Conservation (phyloP, 345 rosid species). For the Orychophragmus violaceus region DNA sequence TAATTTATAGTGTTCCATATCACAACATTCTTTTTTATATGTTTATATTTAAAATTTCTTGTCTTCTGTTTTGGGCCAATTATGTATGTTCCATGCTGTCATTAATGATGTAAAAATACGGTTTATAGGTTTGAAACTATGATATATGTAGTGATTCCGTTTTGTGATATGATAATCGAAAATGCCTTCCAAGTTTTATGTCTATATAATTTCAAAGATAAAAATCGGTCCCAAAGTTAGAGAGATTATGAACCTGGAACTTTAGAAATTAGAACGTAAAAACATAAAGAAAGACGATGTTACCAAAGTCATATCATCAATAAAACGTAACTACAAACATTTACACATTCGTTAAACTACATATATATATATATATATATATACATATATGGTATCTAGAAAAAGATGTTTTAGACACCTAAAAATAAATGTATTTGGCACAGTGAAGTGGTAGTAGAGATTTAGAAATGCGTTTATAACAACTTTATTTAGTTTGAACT, state of each 20-base stretch:
- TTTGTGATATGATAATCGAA: background rate
- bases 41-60: background rate
- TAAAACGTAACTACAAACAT: background rate
- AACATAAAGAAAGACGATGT: background rate
- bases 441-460: too few species aligned
- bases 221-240: background rate
- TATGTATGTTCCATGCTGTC: slow-evolving; percentile 16
- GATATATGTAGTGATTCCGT: background rate
- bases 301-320: background rate
- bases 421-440: background rate
- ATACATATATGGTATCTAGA: background rate
- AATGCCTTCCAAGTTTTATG: background rate
- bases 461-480: too few species aligned
- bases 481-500: too few species aligned
- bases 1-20: slow-evolving; percentile 11
- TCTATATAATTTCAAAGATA: too few species aligned
- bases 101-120: slow-evolving; percentile 6
- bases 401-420: background rate
- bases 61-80: background rate
- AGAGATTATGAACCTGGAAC: background rate
- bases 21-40: slow-evolving; percentile 5
- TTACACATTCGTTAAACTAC: background rate
- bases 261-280: background rate
- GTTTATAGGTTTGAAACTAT: background rate
- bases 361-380: too few species aligned